Base-by-base conservation (phyloP, 2,329 filamentous ascomycete species). In the Albifimbria verrucaria region DNA sequence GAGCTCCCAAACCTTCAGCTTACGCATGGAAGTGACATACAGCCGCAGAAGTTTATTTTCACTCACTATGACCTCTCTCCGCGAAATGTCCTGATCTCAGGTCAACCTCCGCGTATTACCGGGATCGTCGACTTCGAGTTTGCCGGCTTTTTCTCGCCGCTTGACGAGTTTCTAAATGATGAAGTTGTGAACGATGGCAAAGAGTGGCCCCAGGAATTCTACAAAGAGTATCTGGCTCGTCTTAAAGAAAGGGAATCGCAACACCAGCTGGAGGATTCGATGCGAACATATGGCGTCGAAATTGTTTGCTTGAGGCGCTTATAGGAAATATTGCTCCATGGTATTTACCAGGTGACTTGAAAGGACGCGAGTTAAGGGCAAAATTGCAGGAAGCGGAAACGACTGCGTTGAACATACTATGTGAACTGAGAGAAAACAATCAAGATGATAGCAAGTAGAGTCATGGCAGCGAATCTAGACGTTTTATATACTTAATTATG, bases 111-210 rank as follows among this genome's bases (percentile, higher is more conserved):
- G 1, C 39, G 36, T 10, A 59, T 63, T 22, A 58, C 55, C 1
- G 61, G 60, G 1, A 54, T 63, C 15, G 56, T 63, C 4, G 61
- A 63, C 43, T 60, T 57, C 53, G 61, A 63, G 44, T 63, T 61
- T 49, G 51, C 61, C 2, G 60, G 61, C 18, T 63, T 62, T 52
- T 62, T 61, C 44, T 32, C 54, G 2, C 55, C 53, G 1, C 23
- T 55, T 1, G 57, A 63, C 17, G 61, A 60, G 45, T 62, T 62
- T 32, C 43, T 56, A 11, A 55, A 52, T 18, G 57, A 55, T 36
- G 49, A 51, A 28, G 32, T 58, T 4, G 52, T 48, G 25, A 50
- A 53, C 17, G 28, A 41, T 1, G 52, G 52, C 15, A 15, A 15
- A 1, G 57, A 60, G 46, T 60, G 58, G 58, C 53, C 55, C 1